phyloP scores from a whole-genome alignment of 1,139 yeast species.

The Candida mesenterica region DNA sequence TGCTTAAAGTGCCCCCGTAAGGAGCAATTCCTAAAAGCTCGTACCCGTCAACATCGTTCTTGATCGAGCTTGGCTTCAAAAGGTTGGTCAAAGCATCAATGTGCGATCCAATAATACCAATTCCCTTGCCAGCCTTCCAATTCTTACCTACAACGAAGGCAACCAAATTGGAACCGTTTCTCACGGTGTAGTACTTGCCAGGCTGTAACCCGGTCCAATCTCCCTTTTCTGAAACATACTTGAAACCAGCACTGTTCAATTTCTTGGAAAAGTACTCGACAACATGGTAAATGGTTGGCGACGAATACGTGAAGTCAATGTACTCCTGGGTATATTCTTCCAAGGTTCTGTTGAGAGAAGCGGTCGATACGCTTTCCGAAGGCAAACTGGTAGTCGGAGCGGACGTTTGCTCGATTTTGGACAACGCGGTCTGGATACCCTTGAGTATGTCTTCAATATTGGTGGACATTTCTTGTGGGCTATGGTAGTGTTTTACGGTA shows the following conservation, averaged over 20 bases:
- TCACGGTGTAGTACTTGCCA: slow-evolving; percentile 54
- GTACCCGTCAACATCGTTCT: slow-evolving; percentile 53
- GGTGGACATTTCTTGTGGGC: slow-evolving; percentile 5
- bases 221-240: slow-evolving; percentile 49
- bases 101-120: slow-evolving; percentile 60
- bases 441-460: slow-evolving; percentile 10
- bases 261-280: slow-evolving; percentile 42
- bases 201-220: slow-evolving; percentile 41
- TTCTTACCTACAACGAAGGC: slow-evolving; percentile 58
- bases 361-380: too few species aligned
- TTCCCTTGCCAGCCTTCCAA: slow-evolving; percentile 58
- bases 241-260: slow-evolving; percentile 51
- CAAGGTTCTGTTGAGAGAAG: slow-evolving; percentile 14
- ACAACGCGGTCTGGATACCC: slow-evolving; percentile 10
- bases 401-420: slow-evolving; percentile 6
- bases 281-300: slow-evolving; percentile 65
- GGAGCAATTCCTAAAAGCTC: slow-evolving; percentile 66
- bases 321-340: slow-evolving; percentile 46
- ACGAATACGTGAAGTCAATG: slow-evolving; percentile 55
- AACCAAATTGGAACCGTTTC: slow-evolving; percentile 55
- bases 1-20: slow-evolving; percentile 57
- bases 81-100: slow-evolving; percentile 58
- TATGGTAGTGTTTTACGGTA: too few species aligned
- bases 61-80: slow-evolving; percentile 55
- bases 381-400: slow-evolving; percentile 1